Conservation (phyloP, 805 yeast species). For the Priceomyces medius region DNA sequence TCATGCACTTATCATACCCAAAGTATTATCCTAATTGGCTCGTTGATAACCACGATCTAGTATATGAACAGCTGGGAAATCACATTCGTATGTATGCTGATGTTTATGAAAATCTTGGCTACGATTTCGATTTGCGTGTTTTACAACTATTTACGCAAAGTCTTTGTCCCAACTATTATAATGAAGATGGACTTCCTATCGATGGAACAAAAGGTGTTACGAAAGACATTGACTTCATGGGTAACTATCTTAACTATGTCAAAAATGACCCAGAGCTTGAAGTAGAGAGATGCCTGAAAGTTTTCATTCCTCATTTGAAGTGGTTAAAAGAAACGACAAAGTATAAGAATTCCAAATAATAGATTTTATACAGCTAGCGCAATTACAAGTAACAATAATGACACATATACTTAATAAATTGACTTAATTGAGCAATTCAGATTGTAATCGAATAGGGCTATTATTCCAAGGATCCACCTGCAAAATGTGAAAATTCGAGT, state of each 20-base stretch:
- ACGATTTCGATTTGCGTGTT: conserved; percentile 43
- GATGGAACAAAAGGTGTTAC: conserved; percentile 21
- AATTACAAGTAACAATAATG: too few species aligned
- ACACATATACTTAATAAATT: too few species aligned
- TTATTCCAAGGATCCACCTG: too few species aligned
- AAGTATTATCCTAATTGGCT: conserved; percentile 38
- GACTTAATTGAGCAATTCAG: too few species aligned
- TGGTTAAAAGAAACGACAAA: conserved; percentile 40
- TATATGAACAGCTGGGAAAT: conserved; percentile 28
- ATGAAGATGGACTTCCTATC: conserved; percentile 22
- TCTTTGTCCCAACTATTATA: conserved; percentile 36
- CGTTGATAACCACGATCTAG: conserved; percentile 34
- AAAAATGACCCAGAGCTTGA: conserved; percentile 20
- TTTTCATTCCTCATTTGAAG: conserved; percentile 41
- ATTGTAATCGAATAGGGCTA: too few species aligned
- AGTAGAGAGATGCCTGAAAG: conserved; percentile 29
- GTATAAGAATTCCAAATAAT: conserved; percentile 4
- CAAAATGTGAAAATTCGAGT: too few species aligned
- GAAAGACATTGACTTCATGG: conserved; percentile 30
- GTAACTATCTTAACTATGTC: conserved; percentile 29
- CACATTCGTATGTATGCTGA: conserved; percentile 42
- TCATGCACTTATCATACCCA: conserved; percentile 64
- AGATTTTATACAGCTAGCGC: too few species aligned
- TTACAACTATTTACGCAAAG: conserved; percentile 40
- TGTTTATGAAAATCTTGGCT: conserved; percentile 36